Percentiles rank a stretch among this genome's conserved stretches.
phyloP scores from a whole-genome alignment of 1,139 yeast species.

The Kodamaea fungicola region DNA sequence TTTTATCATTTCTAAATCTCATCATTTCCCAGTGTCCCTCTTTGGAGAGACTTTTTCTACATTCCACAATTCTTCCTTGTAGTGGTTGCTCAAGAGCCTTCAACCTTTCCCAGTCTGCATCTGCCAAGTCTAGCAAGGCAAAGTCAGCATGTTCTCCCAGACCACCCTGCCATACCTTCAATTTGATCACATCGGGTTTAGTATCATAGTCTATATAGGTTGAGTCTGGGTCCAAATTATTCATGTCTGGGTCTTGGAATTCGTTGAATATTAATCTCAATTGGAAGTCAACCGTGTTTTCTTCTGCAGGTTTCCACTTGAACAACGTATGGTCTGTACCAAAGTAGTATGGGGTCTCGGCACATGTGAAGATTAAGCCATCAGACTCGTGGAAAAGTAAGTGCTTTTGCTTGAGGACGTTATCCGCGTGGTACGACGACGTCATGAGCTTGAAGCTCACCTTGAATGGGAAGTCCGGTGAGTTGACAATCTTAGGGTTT shows the following conservation, averaged over 20 bases:
- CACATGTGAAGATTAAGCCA: conserved; percentile 91
- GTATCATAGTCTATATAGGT: conserved; percentile 79
- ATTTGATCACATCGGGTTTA: conserved; percentile 59
- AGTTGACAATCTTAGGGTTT: conserved; percentile 68
- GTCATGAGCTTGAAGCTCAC: conserved; percentile 86
- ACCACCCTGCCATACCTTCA: conserved; percentile 82
- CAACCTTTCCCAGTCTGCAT: conserved; percentile 79
- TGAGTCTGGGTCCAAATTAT: conserved; percentile 68
- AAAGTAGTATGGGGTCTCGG: conserved; percentile 78
- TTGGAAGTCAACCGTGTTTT: conserved; percentile 87
- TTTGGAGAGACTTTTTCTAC: conserved; percentile 52
- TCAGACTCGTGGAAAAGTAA: conserved; percentile 85
- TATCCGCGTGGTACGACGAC: conserved; percentile 71
- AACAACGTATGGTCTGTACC: conserved; percentile 83
- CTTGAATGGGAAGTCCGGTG: conserved; percentile 76
- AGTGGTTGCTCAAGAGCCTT: conserved; percentile 74
- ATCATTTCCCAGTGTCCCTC: conserved; percentile 75
- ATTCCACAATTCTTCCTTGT: conserved; percentile 89
- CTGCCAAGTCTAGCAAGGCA: conserved; percentile 57
- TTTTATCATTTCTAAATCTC: conserved; percentile 89
- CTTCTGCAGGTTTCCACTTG: conserved; percentile 98
- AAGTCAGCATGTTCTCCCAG: conserved; percentile 57
- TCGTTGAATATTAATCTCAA: conserved; percentile 63
- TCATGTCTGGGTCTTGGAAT: conserved; percentile 66
- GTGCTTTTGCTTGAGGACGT: conserved; percentile 71